Evolutionary conservation across 208 protist species (phyloP), one percentile per base, ranked within the genome.

Genomic region (Lotmaria passim): DNA sequence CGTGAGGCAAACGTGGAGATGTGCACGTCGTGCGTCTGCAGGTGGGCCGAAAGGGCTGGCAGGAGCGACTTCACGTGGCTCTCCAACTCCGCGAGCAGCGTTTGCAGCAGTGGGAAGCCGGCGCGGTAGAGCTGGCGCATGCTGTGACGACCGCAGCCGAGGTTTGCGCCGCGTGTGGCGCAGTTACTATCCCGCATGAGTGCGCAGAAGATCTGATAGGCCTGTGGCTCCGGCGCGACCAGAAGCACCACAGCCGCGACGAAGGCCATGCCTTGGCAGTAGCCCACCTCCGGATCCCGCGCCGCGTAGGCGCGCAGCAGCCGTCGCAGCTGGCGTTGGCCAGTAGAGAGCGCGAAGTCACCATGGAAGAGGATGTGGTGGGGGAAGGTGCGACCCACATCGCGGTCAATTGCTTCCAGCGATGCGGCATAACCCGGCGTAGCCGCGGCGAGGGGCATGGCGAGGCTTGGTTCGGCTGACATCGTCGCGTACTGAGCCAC

Each of bases 201-300:
- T 34, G 44, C 71, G 48, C 62, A 68, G 24, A 68, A 68, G 21
- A 68, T 50, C 7, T 59, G 62, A 23, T 86, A 94, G 17, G 79
- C 77, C 44, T 87, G 71, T 39, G 64, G 50, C 73, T 94, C 89
- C 7, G 75, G 66, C 2, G 79, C 58, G 47, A 86, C 68, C 44
- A 90, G 51, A 5, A 91, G 67, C 50, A 89, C 38, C 34, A 85
- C 47, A 10, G 78, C 82, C 6, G 73, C 83, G 26, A 90, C 60
- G 56, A 94, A 94, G 34, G 69, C 83, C 86, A 94, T 93, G 12
- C 89, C 89, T 51, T 94, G 89, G 44, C 81, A 87, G 66, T 94
- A 94, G 14, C 87, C 90, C n/a, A 90, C 81, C 34, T 78, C 77
- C 3, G 73, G 69, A 56, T 95, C 82, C 52, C 75, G 48, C 12